Evolutionary conservation across 2,329 filamentous ascomycete genomes (phyloP).

Genomic region (Ophiostoma pallidulum): DNA sequence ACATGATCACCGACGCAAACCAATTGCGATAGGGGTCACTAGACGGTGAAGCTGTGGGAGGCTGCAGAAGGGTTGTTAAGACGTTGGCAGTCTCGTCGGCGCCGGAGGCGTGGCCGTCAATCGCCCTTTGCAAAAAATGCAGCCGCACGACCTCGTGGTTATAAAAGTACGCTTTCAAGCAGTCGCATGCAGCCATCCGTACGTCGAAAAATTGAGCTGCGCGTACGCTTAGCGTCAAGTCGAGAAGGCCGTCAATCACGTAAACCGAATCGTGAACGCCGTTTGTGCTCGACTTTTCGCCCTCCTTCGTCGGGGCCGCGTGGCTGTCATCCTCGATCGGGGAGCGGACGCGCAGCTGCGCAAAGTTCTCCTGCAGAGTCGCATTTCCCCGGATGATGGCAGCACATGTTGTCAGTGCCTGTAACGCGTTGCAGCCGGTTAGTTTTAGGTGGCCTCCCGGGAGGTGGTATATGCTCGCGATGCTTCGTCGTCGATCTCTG

Average conservation of each 20-base stretch:
- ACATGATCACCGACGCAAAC: constrained; percentile 79
- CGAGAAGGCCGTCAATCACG: constrained; percentile 86
- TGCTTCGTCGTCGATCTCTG: background rate
- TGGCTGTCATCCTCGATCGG: constrained; percentile 34
- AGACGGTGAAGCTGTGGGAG: constrained; percentile 49
- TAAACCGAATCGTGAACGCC: constrained; percentile 55
- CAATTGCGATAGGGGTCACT: constrained; percentile 79
- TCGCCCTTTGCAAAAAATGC: constrained; percentile 81
- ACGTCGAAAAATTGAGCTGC: constrained; percentile 63
- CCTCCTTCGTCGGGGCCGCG: constrained; percentile 8
- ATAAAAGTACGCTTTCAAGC: constrained; percentile 85
- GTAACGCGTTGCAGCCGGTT: background rate
- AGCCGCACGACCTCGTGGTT: constrained; percentile 70
- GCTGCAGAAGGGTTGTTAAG: constrained; percentile 67
- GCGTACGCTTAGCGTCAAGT: constrained; percentile 64
- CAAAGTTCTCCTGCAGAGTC: constrained; percentile 77
- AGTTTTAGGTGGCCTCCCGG: too few species aligned
- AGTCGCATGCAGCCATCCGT: constrained; percentile 76
- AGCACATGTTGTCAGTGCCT: constrained; percentile 76
- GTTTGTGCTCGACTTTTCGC: constrained; percentile 28
- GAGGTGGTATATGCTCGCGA: too few species aligned
- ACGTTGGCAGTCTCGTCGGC: constrained; percentile 82
- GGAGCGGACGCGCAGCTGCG: constrained; percentile 68
- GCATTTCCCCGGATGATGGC: constrained; percentile 79
- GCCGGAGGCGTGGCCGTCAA: constrained; percentile 72